Conservation (phyloP, 2,329 filamentous ascomycete species). For the Tolypocladium cylindrosporum region DNA sequence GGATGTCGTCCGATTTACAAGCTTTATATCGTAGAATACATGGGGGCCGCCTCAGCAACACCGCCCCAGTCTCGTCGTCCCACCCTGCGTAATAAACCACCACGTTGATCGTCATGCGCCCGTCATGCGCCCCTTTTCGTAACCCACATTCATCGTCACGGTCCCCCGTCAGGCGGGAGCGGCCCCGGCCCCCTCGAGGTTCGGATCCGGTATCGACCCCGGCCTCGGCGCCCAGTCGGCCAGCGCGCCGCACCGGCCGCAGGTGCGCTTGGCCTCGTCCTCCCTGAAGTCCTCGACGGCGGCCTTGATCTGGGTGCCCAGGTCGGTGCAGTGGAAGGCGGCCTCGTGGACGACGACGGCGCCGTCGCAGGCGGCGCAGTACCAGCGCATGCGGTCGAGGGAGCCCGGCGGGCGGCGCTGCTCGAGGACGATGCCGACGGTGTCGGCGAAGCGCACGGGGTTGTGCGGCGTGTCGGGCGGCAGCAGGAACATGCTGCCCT, state of each 20-base stretch:
- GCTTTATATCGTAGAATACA: conserved; percentile 1
- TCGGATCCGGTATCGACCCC: conserved; percentile 50
- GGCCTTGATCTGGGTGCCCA: conserved; percentile 90
- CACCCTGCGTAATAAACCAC: too few relatives aligned
- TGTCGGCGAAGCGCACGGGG: conserved; percentile 84
- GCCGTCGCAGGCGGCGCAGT: conserved; percentile 61
- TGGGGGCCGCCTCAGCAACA: neutral
- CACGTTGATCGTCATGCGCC: neutral
- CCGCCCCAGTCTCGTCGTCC: neutral
- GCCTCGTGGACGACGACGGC: conserved; percentile 67
- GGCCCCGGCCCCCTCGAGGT: conserved; percentile 22
- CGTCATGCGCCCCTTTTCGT: neutral
- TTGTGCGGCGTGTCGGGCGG: conserved; percentile 95
- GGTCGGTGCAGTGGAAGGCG: conserved; percentile 76
- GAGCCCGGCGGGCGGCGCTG: conserved; percentile 62
- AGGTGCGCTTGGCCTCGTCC: conserved; percentile 59
- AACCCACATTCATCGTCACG: neutral
- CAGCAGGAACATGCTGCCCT: conserved; percentile 89
- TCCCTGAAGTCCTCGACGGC: conserved; percentile 75
- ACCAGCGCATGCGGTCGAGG: conserved; percentile 81
- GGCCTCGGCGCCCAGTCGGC: conserved; percentile 59
- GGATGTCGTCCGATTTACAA: neutral
- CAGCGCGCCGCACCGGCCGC: conserved; percentile 64
- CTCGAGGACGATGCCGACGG: conserved; percentile 89
- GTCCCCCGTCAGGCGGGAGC: too few relatives aligned